These are phyloP conservation scores for Asterochloris sp. DNA, from an alignment of 139 green algal genomes.

Conservation along the genomic window DNA sequence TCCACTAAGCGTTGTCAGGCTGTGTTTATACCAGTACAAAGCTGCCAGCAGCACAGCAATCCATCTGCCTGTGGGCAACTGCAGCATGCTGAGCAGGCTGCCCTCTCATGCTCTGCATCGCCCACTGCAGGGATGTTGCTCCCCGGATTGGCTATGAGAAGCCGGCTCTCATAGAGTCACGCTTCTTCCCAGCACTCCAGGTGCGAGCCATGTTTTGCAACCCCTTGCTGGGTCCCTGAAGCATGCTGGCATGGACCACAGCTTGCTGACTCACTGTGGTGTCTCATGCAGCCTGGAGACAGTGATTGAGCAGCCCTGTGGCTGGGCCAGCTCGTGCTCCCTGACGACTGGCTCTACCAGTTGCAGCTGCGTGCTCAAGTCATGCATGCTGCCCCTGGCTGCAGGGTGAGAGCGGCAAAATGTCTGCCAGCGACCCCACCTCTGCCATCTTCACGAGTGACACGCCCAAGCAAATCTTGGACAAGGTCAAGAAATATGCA, in stretches of 20 bases:
- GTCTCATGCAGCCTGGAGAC: neutral
- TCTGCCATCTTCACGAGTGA: constrained; percentile 95
- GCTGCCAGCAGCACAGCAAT: too few relatives aligned
- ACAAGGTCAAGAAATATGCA: constrained; percentile 93
- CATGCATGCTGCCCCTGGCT: neutral
- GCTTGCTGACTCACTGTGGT: too few relatives aligned
- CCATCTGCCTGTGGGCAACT: neutral
- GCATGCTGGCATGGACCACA: too few relatives aligned
- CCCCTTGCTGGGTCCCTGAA: neutral
- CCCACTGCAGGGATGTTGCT: constrained; percentile 27
- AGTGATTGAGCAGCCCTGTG: too few relatives aligned
- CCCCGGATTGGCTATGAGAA: constrained; percentile 42
- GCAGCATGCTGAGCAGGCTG: neutral
- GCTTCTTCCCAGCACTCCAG: constrained; percentile 92
- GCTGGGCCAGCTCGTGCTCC: too few relatives aligned
- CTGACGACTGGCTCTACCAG: too few relatives aligned
- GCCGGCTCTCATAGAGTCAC: constrained; percentile 78
- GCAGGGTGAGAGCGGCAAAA: constrained; percentile 97
- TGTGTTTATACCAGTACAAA: too few relatives aligned
- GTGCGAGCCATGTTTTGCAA: neutral
- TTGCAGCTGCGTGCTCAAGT: neutral
- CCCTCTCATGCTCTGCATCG: too few relatives aligned
- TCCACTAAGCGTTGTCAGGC: too few relatives aligned
- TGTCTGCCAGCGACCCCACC: constrained; percentile 86
- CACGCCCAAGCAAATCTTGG: constrained; percentile 82